Conservation (phyloP, 768 basidiomycete species). For the Leccinum disarticulatum region DNA sequence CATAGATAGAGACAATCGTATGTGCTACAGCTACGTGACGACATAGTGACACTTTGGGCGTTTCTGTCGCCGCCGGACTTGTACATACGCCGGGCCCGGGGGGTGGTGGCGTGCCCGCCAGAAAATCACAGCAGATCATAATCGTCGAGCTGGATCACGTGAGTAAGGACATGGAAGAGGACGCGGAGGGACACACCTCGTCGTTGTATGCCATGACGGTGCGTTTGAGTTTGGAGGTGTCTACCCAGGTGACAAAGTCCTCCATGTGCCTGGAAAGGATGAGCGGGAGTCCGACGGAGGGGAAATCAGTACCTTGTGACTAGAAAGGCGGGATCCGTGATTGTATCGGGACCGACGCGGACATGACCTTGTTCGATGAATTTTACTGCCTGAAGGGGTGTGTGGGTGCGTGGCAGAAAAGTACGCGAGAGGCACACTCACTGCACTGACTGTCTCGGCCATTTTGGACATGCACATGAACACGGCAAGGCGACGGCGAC, state of each 20-base stretch:
- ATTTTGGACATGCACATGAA: slow-evolving; percentile 91
- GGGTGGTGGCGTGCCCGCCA: background rate
- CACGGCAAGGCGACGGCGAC: slow-evolving; percentile 87
- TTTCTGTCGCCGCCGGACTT: background rate
- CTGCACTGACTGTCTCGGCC: slow-evolving; percentile 93
- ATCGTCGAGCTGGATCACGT: slow-evolving; percentile 75
- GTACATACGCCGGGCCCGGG: background rate
- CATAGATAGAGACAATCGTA: background rate
- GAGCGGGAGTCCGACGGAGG: slow-evolving; percentile 3
- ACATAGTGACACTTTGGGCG: background rate
- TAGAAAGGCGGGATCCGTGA: slow-evolving; percentile 94
- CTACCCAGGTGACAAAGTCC: slow-evolving; percentile 99
- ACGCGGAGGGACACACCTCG: slow-evolving; percentile 54
- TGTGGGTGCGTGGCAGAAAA: slow-evolving; percentile 8
- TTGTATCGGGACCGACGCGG: slow-evolving; percentile 92
- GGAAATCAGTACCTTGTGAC: slow-evolving; percentile 67
- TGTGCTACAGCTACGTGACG: background rate
- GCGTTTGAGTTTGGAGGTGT: slow-evolving; percentile 94
- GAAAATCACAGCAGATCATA: slow-evolving; percentile 73
- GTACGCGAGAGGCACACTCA: slow-evolving; percentile 41
- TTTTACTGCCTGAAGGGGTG: slow-evolving; percentile 74
- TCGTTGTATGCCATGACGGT: slow-evolving; percentile 97
- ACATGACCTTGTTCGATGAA: slow-evolving; percentile 99
- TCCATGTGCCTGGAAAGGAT: slow-evolving; percentile 78
- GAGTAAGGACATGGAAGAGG: slow-evolving; percentile 8